Conservation (phyloP, 805 yeast species). For the Blastobotrys chiropterorum region DNA sequence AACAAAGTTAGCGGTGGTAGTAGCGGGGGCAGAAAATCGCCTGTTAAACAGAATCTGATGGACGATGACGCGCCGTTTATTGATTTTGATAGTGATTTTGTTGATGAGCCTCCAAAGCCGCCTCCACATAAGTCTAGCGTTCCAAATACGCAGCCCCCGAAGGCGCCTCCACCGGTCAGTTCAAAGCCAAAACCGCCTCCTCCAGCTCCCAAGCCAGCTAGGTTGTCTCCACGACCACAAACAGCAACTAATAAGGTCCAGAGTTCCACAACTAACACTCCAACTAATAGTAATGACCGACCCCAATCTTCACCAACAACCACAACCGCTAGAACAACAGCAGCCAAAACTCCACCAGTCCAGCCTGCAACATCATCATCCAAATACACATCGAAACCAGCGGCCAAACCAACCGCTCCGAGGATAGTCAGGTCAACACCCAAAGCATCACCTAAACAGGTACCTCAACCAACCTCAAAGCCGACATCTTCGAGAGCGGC, state of each 20-base stretch:
- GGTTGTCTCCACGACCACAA: background rate
- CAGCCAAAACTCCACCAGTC: background rate
- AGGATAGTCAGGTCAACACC: conserved; percentile 2
- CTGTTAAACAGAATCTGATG: background rate
- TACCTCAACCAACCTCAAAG: background rate
- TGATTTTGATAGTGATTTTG: background rate
- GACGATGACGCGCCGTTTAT: background rate
- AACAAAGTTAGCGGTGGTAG: conserved; percentile 9
- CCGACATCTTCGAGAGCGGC: background rate
- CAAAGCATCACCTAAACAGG: conserved; percentile 1
- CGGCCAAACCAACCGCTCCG: conserved; percentile 1
- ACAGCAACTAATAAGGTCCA: background rate
- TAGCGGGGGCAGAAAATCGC: background rate
- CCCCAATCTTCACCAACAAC: background rate
- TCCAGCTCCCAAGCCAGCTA: background rate
- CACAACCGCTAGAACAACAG: background rate
- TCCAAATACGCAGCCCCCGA: too few species aligned
- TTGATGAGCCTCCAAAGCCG: background rate
- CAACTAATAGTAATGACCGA: background rate
- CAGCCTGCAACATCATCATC: background rate
- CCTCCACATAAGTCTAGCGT: too few species aligned
- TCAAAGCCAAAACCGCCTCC: conserved; percentile 1
- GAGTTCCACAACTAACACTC: background rate
- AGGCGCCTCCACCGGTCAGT: background rate
- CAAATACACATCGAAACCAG: background rate